Evolutionary conservation across 768 basidiomycete species (phyloP).

Genomic region (Trametes punicea): DNA sequence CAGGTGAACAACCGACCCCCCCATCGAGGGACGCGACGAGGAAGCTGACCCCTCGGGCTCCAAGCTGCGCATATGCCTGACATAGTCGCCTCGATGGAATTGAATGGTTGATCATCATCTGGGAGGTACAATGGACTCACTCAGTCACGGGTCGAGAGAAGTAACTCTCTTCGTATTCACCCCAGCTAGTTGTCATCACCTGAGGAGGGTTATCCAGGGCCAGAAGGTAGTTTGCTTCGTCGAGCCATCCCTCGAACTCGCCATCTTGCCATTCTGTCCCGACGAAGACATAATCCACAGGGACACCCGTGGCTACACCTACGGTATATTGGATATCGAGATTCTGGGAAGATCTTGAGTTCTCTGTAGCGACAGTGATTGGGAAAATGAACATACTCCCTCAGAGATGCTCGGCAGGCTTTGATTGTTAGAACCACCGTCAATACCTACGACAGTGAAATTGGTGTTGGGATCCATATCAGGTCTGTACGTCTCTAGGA

Average conservation of each 20-base stretch:
- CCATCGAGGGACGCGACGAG: slow-evolving; percentile 37
- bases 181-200: slow-evolving; percentile 33
- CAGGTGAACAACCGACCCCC: slow-evolving; percentile 31
- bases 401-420: slow-evolving; percentile 38
- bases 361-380: neutral
- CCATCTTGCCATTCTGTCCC: slow-evolving; percentile 17
- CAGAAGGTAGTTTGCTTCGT: slow-evolving; percentile 45
- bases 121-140: slow-evolving; percentile 46
- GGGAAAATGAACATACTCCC: neutral
- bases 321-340: slow-evolving; percentile 27
- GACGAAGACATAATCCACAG: slow-evolving; percentile 54
- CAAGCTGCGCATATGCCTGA: slow-evolving; percentile 32
- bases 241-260: slow-evolving; percentile 21
- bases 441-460: slow-evolving; percentile 24
- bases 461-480: slow-evolving; percentile 21
- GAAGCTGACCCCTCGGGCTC: slow-evolving; percentile 32
- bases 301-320: slow-evolving; percentile 41
- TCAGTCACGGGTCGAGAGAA: slow-evolving; percentile 31
- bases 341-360: slow-evolving; percentile 1
- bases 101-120: slow-evolving; percentile 39
- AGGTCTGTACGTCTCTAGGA: slow-evolving; percentile 21
- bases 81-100: slow-evolving; percentile 35
- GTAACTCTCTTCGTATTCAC: slow-evolving; percentile 37
- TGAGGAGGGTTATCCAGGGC: slow-evolving; percentile 24
- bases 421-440: slow-evolving; percentile 30